phyloP scores from a whole-genome alignment of 768 basidiomycete species.

The Leccinum subtestaceum region DNA sequence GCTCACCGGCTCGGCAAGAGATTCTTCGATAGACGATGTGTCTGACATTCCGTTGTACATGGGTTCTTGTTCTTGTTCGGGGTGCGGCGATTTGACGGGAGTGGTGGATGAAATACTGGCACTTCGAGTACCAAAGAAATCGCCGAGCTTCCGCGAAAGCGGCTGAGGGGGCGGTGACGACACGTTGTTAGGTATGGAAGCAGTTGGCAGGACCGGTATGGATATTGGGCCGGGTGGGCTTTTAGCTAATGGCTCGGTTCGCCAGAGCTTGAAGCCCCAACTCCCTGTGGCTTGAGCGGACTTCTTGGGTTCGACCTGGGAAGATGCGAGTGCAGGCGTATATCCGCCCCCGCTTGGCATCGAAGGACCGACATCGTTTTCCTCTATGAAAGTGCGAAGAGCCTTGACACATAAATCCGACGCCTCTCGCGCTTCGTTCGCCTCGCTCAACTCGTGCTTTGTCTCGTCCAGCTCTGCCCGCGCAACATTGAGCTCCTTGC shows the following conservation, averaged over 20 bases:
- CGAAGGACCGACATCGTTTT: conserved; percentile 58
- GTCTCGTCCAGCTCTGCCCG: conserved; percentile 61
- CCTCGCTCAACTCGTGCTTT: conserved; percentile 68
- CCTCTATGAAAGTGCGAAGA: conserved; percentile 77
- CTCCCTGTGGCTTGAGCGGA: conserved; percentile 34
- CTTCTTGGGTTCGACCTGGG: conserved; percentile 34
- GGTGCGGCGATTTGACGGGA: conserved; percentile 21
- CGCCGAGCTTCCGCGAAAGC: conserved; percentile 64
- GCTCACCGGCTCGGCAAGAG: conserved; percentile 33
- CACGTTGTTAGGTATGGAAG: conserved; percentile 19
- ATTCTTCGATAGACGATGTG: conserved; percentile 37
- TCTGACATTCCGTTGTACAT: conserved; percentile 32
- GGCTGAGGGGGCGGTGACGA: conserved; percentile 39
- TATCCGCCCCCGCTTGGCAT: conserved; percentile 16
- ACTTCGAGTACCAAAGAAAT: conserved; percentile 60
- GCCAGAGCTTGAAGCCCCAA: conserved; percentile 77
- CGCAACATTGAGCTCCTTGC: conserved; percentile 54
- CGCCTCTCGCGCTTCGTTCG: conserved; percentile 82
- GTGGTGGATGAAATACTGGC: conserved; percentile 49
- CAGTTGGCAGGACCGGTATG: conserved; percentile 23
- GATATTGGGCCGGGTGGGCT: conserved; percentile 27
- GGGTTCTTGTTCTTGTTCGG: conserved; percentile 28
- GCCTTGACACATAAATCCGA: conserved; percentile 83
- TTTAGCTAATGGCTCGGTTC: conserved; percentile 37
- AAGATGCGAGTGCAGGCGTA: conserved; percentile 15